These are phyloP conservation scores for Penicillium sclerotigenum DNA, from an alignment of 2,329 filamentous ascomycete genomes.

Conservation along the genomic window DNA sequence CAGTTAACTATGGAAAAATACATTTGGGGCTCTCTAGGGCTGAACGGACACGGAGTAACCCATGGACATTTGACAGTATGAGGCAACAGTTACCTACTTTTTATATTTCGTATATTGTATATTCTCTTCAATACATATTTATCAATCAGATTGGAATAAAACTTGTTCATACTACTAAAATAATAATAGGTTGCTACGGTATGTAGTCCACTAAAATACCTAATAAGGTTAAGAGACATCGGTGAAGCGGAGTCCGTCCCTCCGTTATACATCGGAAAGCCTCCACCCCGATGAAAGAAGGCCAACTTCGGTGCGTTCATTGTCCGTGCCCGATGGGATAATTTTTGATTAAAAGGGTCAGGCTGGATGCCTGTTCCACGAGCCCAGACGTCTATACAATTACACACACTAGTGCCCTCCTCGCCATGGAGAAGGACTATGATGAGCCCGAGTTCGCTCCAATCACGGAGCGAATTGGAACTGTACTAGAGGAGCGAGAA, in stretches of 20 bases:
- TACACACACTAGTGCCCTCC: background rate
- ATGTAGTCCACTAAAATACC: too few relatives aligned
- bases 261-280: background rate
- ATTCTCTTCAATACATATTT: too few relatives aligned
- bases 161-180: too few relatives aligned
- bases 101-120: too few relatives aligned
- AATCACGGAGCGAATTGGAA: conserved; percentile 12
- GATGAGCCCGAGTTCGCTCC: conserved; percentile 16
- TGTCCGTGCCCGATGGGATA: background rate
- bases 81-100: too few relatives aligned
- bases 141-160: too few relatives aligned
- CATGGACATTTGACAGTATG: too few relatives aligned
- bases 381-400: background rate
- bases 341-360: background rate
- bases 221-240: too few relatives aligned
- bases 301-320: background rate
- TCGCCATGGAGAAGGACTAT: conserved; percentile 14
- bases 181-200: too few relatives aligned
- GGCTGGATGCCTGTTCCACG: background rate
- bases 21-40: too few relatives aligned
- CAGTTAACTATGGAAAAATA: too few relatives aligned
- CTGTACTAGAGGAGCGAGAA: conserved; percentile 16
- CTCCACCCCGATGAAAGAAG: background rate
- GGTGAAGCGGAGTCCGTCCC: conserved; percentile 1
- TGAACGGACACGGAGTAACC: too few relatives aligned